Evolutionary conservation across 805 yeast species (phyloP).

Genomic region (Wickerhamiella galacta): DNA sequence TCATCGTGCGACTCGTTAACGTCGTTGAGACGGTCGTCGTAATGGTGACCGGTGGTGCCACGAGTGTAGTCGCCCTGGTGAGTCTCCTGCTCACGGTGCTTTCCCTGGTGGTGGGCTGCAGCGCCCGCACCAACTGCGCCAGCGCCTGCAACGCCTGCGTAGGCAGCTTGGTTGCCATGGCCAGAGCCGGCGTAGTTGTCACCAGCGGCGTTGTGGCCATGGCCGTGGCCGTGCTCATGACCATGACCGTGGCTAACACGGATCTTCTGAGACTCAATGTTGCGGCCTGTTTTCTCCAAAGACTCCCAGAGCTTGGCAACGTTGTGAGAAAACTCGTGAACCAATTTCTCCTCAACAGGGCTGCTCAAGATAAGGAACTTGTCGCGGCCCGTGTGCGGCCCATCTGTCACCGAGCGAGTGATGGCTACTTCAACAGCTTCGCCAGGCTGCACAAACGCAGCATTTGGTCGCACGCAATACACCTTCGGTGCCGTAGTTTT

Average conservation of each 20-base stretch:
- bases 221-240: too few relatives aligned
- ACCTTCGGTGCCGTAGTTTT: conserved; percentile 95
- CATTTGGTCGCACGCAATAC: conserved; percentile 91
- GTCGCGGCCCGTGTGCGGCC: conserved; percentile 55
- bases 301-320: conserved; percentile 64
- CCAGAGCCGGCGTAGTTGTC: too few relatives aligned
- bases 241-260: conserved; percentile 36
- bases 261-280: conserved; percentile 45
- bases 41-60: too few relatives aligned
- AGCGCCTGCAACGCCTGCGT: conserved; percentile 15
- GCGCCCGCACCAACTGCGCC: conserved; percentile 18
- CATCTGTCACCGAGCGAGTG: conserved; percentile 75
- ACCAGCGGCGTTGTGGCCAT: too few relatives aligned
- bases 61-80: too few relatives aligned
- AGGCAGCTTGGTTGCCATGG: conserved; percentile 6
- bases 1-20: too few relatives aligned
- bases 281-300: conserved; percentile 42
- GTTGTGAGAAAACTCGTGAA: conserved; percentile 24
- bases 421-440: conserved; percentile 53
- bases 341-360: conserved; percentile 45
- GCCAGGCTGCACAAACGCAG: conserved; percentile 65
- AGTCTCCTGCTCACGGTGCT: too few relatives aligned
- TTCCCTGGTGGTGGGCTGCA: too few relatives aligned
- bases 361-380: conserved; percentile 80
- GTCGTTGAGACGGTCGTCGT: too few relatives aligned